These are phyloP conservation scores for Acanthamoeba sp. DNA, from an alignment of 208 protist genomes.

Conservation along the genomic window DNA sequence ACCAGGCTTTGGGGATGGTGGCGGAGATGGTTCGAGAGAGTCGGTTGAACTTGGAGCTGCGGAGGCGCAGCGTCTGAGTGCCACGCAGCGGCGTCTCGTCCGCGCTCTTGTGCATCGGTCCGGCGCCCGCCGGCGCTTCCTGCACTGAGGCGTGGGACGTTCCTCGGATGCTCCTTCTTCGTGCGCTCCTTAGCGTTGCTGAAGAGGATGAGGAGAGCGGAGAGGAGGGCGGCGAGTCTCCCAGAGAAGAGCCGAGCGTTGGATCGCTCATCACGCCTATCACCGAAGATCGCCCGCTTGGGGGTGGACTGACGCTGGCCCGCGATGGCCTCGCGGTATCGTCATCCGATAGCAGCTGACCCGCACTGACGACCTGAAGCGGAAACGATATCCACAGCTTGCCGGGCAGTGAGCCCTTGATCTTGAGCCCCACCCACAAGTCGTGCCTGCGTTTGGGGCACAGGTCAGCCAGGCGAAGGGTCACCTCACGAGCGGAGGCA, in stretches of 20 bases:
- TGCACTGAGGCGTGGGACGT: neutral
- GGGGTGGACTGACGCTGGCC: neutral
- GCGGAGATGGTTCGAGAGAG: neutral
- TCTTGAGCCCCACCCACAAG: constrained; percentile 34
- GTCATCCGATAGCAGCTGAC: neutral
- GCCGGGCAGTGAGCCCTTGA: neutral
- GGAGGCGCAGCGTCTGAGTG: neutral
- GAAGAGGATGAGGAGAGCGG: neutral
- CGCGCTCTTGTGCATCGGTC: neutral
- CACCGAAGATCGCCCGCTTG: neutral
- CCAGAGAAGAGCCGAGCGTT: neutral
- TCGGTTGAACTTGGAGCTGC: neutral
- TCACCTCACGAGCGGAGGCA: neutral
- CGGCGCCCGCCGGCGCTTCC: neutral
- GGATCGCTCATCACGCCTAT: constrained; percentile 31
- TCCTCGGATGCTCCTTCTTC: neutral
- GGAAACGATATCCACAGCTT: constrained; percentile 26
- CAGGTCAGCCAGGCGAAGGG: neutral
- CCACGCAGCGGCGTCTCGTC: neutral
- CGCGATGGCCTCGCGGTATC: neutral
- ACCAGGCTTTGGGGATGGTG: neutral
- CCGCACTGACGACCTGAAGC: neutral
- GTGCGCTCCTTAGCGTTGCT: neutral
- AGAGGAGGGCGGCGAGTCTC: neutral
- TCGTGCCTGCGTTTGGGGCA: neutral